Percentiles rank a stretch among this genome's conserved stretches.
These are phyloP conservation scores for Tetracladium maxilliforme DNA, from an alignment of 2,329 filamentous ascomycete genomes.

Conservation along the genomic window DNA sequence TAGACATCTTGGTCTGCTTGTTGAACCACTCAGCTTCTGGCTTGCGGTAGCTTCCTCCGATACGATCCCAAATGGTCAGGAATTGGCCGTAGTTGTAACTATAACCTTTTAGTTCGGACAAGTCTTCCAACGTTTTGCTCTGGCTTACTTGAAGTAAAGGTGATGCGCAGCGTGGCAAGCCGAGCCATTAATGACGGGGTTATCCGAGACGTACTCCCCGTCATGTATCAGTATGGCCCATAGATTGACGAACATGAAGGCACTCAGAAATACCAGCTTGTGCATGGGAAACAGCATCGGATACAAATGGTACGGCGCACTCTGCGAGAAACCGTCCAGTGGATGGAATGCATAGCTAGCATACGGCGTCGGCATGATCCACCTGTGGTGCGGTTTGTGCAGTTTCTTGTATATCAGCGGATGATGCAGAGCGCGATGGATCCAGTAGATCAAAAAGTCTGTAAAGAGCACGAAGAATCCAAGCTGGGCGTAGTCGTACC, in stretches of 20 bases:
- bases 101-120: no score
- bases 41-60: conserved; percentile 75
- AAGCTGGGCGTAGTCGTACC: conserved; percentile 74
- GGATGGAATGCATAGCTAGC: conserved; percentile 93
- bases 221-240: conserved; percentile 97
- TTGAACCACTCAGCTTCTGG: conserved; percentile 77
- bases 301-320: conserved; percentile 83
- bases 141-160: conserved; percentile 66
- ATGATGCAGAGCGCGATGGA: conserved; percentile 76
- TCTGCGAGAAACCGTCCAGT: conserved; percentile 78
- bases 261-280: conserved; percentile 71
- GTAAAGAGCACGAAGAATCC: conserved; percentile 80
- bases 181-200: conserved; percentile 79
- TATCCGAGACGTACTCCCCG: conserved; percentile 85
- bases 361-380: conserved; percentile 95
- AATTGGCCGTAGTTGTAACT: conserved; percentile 93
- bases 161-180: conserved; percentile 93
- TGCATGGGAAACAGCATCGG: conserved; percentile 87
- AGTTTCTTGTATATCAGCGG: conserved; percentile 70
- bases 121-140: no score
- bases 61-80: conserved; percentile 80
- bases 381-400: conserved; percentile 98
- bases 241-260: conserved; percentile 89
- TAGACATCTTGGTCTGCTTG: conserved; percentile 72
- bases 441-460: conserved; percentile 83